These are phyloP conservation scores for Rhizopus microsporus DNA, from an alignment of 371 early-diverging fungal genomes.

Conservation along the genomic window DNA sequence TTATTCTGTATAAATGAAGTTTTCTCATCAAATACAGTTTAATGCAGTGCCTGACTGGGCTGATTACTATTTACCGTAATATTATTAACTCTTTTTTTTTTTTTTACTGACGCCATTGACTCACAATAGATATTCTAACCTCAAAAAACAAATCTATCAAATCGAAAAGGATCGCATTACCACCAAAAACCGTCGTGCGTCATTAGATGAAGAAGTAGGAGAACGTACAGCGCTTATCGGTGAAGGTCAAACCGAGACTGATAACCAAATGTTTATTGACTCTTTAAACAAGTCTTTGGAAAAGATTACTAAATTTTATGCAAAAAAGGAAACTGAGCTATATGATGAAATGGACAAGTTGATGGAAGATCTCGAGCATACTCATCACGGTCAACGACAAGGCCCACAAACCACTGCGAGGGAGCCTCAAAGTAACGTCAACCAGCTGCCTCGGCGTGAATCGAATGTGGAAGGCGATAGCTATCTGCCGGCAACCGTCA, in stretches of 20 bases:
- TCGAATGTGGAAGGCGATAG: slow-evolving; percentile 39
- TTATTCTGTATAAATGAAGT: slow-evolving; percentile 23
- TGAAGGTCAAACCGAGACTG: slow-evolving; percentile 35
- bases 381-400: not conserved
- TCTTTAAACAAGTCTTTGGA: slow-evolving; percentile 79
- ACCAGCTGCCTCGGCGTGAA: slow-evolving; percentile 41
- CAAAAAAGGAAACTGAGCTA: slow-evolving; percentile 79
- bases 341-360: slow-evolving; percentile 61
- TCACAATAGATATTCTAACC: slow-evolving; percentile 71
- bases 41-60: slow-evolving; percentile 92
- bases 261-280: slow-evolving; percentile 64
- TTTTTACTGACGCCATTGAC: slow-evolving; percentile 2
- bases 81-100: slow-evolving; percentile 3
- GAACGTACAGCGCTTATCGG: slow-evolving; percentile 49
- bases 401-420: slow-evolving; percentile 17
- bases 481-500: slow-evolving; percentile 46
- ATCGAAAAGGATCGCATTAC: slow-evolving; percentile 82
- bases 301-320: slow-evolving; percentile 81
- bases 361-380: slow-evolving; percentile 37
- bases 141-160: slow-evolving; percentile 88
- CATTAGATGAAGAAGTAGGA: slow-evolving; percentile 33
- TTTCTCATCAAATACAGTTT: slow-evolving; percentile 83
- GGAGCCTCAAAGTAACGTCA: slow-evolving; percentile 23
- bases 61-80: slow-evolving; percentile 74
- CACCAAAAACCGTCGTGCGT: slow-evolving; percentile 26